Base-by-base conservation (phyloP, 1,284 basidiomycete species). In the Thecaphora frezii region DNA sequence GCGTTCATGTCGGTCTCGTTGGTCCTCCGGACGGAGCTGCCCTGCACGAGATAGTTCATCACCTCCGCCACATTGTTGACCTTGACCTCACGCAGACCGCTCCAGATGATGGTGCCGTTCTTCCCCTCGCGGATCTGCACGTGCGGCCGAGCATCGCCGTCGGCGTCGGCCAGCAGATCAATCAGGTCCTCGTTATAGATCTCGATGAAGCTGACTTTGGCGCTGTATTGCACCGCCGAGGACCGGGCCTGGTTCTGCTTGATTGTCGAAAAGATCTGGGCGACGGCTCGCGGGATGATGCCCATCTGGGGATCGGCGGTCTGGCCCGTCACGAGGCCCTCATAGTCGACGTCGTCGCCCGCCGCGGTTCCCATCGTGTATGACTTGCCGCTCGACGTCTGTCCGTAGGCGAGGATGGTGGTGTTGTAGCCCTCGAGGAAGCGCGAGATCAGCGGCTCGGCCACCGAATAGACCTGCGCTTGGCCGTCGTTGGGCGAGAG, bases 1-100 rank as follows among this genome's bases (percentile, higher is more conserved):
- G 92, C 90, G 78, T 98, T 98, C 94, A 98, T 97, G 75, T 93
- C 91, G 38, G 94, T 98, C 80, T 96, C 91, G 69, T 94, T 93
- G 7, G 96, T 98, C 51, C 93, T 87, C 45, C 94, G 86, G 46
- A 94, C 88, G 14, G 89, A 85, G 19, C 91, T 90, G 28, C 94
- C 94, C 71, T 91, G 88, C 84, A 73, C 51, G 24, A 85, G 88
- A 79, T 83, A 89, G 86, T 84, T 85, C 91, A 98, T 96, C 74
- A 97, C 94, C 77, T 98, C 93, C 46, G 82, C 82, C 19, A 88
- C 85, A 69, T 85, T 89, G 75, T 85, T 85, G 36, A 97, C 94
- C 67, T 85, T 86, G 60, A 94, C 86, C 81, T 98, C 96, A 41
- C 90, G 87, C 58, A 98, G 84, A 39, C 94, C 94, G 58, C 88